Evolutionary conservation across 108 stramenopile genomes (phyloP).

Genomic region (Pseudonitzschia multistriata): DNA sequence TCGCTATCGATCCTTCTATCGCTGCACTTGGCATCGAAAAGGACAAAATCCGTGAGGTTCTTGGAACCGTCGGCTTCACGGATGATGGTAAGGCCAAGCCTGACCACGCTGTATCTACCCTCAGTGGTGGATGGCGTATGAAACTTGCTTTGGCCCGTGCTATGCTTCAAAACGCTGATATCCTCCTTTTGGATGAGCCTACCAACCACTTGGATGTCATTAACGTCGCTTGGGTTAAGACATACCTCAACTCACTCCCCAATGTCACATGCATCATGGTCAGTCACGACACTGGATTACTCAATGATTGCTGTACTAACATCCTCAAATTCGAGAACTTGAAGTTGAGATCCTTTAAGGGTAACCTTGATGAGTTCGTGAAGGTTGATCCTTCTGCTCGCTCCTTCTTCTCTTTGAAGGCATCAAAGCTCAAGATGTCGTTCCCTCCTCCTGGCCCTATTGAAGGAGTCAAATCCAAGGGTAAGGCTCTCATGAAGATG

Average conservation of each 20-base stretch:
- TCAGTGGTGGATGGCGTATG: constrained; percentile 99
- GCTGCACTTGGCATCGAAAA: constrained; percentile 73
- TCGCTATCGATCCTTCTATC: constrained; percentile 87
- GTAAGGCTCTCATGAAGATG: constrained; percentile 99
- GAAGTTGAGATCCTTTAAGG: constrained; percentile 96
- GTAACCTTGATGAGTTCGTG: constrained; percentile 98
- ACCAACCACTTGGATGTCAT: constrained; percentile 99
- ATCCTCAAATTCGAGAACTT: constrained; percentile 97
- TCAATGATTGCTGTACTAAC: constrained; percentile 99
- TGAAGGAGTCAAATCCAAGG: constrained; percentile 99
- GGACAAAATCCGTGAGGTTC: constrained; percentile 85
- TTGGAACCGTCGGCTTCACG: constrained; percentile 95
- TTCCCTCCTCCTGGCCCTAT: constrained; percentile 97
- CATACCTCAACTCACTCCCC: constrained; percentile 95
- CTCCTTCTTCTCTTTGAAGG: constrained; percentile 93
- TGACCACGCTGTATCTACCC: constrained; percentile 95
- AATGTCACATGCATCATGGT: constrained; percentile 98
- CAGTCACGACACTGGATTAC: constrained; percentile 97
- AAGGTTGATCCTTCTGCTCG: constrained; percentile 95
- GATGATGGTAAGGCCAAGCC: constrained; percentile 96
- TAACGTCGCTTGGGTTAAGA: constrained; percentile 99
- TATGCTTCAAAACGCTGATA: constrained; percentile 99
- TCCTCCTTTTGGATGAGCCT: constrained; percentile 94
- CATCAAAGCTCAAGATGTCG: constrained; percentile 93
- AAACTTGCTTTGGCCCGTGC: constrained; percentile 98